These are phyloP conservation scores for Athelia psychrophila DNA, from an alignment of 1,284 basidiomycete genomes.

Conservation along the genomic window DNA sequence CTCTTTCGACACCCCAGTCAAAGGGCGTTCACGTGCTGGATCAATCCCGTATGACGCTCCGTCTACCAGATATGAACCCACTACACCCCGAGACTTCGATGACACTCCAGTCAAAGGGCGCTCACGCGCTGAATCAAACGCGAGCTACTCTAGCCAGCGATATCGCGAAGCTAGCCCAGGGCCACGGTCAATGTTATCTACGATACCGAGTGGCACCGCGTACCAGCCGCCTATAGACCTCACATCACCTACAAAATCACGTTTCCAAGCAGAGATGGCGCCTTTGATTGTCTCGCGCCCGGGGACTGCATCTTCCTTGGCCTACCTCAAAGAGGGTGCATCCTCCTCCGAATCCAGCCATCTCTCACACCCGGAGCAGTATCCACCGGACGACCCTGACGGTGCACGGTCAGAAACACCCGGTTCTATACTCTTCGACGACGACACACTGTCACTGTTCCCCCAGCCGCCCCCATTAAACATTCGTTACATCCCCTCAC, in stretches of 20 bases:
- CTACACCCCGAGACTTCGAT: too few species aligned
- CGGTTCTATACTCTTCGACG: slow-evolving; percentile 13
- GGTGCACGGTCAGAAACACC: slow-evolving; percentile 5
- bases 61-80: too few species aligned
- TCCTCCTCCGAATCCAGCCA: background rate
- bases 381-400: background rate
- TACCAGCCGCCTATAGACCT: too few species aligned
- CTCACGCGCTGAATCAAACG: too few species aligned
- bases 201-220: too few species aligned
- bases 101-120: too few species aligned
- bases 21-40: too few species aligned
- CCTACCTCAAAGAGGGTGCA: background rate
- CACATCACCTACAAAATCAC: background rate
- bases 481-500: slow-evolving; percentile 23
- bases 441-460: slow-evolving; percentile 33
- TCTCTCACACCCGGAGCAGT: background rate
- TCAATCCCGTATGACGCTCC: too few species aligned
- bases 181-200: too few species aligned
- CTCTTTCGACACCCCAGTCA: too few species aligned
- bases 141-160: too few species aligned
- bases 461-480: slow-evolving; percentile 38
- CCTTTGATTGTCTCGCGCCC: background rate
- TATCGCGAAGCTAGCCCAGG: too few species aligned
- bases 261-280: background rate
- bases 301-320: background rate